A percentile compares a stretch with the other conserved stretches of the same genome.
These are phyloP conservation scores for Aspergillus ostianus DNA, from an alignment of 495 filamentous ascomycete genomes.

Conservation along the genomic window DNA sequence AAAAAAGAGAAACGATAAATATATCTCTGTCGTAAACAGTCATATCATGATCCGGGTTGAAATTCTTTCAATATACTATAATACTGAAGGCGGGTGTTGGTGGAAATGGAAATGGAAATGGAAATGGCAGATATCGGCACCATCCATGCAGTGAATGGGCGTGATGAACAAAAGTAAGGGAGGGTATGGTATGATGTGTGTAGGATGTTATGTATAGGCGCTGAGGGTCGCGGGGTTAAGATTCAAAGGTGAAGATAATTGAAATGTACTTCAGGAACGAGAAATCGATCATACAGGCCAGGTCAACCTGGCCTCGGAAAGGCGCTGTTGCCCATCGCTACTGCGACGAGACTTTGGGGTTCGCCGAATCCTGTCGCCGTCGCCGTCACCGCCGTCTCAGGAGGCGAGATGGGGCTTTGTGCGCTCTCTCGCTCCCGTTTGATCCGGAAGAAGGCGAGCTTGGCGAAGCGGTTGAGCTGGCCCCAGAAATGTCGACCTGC, in stretches of 20 bases:
- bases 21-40: background rate
- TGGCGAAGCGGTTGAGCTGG: constrained; percentile 81
- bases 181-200: background rate
- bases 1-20: background rate
- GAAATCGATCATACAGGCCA: background rate
- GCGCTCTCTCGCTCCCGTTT: constrained; percentile 60
- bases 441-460: constrained; percentile 71
- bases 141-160: background rate
- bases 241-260: too few species aligned
- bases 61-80: background rate
- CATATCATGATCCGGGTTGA: background rate
- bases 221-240: background rate
- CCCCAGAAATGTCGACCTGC: constrained; percentile 93
- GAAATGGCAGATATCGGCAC: background rate
- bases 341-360: constrained; percentile 39
- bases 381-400: constrained; percentile 4
- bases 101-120: background rate
- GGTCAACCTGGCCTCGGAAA: background rate
- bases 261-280: background rate
- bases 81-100: background rate
- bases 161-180: background rate
- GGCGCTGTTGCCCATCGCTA: constrained; percentile 33
- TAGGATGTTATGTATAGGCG: background rate
- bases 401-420: constrained; percentile 8
- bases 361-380: constrained; percentile 15